A percentile compares a stretch with the other conserved stretches of the same genome.
Conservation (phyloP, 2,329 filamentous ascomycete genomes). For the Stachybotrys elegans region DNA sequence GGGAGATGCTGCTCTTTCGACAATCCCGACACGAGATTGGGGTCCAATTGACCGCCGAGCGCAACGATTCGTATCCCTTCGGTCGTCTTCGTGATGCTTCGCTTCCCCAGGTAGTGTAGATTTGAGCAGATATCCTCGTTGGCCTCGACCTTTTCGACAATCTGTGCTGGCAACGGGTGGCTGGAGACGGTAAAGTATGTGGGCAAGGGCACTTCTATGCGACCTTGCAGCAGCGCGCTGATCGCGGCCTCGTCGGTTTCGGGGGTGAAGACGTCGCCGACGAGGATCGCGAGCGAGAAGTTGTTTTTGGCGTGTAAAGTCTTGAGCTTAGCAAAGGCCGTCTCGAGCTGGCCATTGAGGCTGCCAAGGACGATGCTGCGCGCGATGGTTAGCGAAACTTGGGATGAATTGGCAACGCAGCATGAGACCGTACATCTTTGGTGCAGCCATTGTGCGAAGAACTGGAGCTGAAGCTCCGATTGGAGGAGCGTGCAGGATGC, state of each 20-base stretch:
- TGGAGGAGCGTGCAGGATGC: too few species aligned
- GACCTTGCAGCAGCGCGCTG: slow-evolving; percentile 63
- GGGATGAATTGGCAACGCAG: background rate
- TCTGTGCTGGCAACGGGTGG: slow-evolving; percentile 61
- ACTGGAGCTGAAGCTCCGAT: too few species aligned
- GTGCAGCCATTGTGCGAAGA: slow-evolving; percentile 34
- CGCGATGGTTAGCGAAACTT: background rate
- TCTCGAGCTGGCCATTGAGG: slow-evolving; percentile 71
- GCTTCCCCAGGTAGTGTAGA: slow-evolving; percentile 82
- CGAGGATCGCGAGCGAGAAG: slow-evolving; percentile 80
- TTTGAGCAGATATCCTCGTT: slow-evolving; percentile 81
- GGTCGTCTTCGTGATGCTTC: slow-evolving; percentile 80
- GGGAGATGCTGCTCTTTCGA: slow-evolving; percentile 72
- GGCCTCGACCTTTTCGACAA: slow-evolving; percentile 69
- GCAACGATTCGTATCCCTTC: slow-evolving; percentile 86
- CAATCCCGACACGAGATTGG: slow-evolving; percentile 53
- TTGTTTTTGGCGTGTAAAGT: slow-evolving; percentile 80
- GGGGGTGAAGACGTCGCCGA: slow-evolving; percentile 74
- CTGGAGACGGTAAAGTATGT: slow-evolving; percentile 87
- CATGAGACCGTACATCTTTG: slow-evolving; percentile 38
- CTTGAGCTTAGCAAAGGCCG: slow-evolving; percentile 74
- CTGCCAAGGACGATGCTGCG: slow-evolving; percentile 74
- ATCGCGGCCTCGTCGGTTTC: slow-evolving; percentile 55
- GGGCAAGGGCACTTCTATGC: slow-evolving; percentile 68
- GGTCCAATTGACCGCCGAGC: slow-evolving; percentile 69